These are phyloP conservation scores for Alternaria ventricosa DNA, from an alignment of 2,329 filamentous ascomycete species.

Conservation along the genomic window DNA sequence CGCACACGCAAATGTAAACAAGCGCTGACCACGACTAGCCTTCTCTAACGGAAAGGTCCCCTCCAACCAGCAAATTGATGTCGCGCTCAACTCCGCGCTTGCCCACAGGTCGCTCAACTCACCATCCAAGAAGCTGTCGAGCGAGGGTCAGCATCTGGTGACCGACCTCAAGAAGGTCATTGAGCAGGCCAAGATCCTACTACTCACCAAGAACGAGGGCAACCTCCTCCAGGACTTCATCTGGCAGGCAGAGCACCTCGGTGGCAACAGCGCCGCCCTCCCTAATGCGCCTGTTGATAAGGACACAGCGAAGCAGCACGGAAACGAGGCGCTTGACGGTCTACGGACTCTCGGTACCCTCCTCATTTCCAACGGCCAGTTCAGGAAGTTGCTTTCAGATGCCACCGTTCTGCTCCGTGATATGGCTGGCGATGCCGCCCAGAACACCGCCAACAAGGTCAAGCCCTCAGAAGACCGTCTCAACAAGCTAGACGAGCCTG, in stretches of 20 bases:
- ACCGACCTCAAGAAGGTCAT: conserved; percentile 80
- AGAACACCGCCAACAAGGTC: conserved; percentile 75
- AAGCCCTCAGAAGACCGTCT: conserved; percentile 81
- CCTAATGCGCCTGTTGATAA: conserved; percentile 76
- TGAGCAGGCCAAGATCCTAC: conserved; percentile 79
- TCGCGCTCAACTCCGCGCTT: conserved; percentile 89
- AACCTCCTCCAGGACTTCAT: conserved; percentile 96
- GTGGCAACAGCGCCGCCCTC: conserved; percentile 64
- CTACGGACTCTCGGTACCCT: conserved; percentile 87
- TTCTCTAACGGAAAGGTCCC: conserved; percentile 91
- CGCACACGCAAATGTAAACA: conserved; percentile 1
- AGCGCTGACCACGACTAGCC: conserved; percentile 57
- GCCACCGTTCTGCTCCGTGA: conserved; percentile 81
- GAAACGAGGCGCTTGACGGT: conserved; percentile 81
- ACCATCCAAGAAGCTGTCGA: conserved; percentile 78
- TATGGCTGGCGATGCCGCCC: conserved; percentile 88
- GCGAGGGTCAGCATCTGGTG: conserved; percentile 81
- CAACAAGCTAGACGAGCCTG: conserved; percentile 78
- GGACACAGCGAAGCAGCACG: conserved; percentile 80
- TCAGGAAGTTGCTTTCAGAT: conserved; percentile 86
- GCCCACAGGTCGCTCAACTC: conserved; percentile 71
- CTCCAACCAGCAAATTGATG: conserved; percentile 94
- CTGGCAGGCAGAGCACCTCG: conserved; percentile 85
- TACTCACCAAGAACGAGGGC: conserved; percentile 93
- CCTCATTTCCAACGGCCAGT: conserved; percentile 94